A percentile compares a stretch with the other conserved stretches of the same genome.
These are phyloP conservation scores for Agaricus blazei DNA, from an alignment of 768 basidiomycete genomes.

Conservation along the genomic window DNA sequence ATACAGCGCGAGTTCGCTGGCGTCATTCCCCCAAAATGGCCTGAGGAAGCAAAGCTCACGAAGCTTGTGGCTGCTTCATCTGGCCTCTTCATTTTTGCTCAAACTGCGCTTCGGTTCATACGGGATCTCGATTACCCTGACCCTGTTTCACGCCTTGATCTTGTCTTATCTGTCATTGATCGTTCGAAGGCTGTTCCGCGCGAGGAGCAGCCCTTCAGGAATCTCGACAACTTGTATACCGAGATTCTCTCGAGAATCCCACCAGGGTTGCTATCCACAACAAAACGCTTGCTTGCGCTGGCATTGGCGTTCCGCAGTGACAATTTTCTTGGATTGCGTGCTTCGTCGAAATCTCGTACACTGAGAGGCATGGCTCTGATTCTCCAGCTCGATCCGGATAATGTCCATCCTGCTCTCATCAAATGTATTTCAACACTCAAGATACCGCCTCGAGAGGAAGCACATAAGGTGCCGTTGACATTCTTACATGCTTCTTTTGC, in stretches of 20 bases:
- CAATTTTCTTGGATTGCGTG: background rate
- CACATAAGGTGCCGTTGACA: background rate
- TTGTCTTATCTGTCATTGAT: background rate
- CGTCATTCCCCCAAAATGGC: background rate
- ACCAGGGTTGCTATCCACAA: background rate
- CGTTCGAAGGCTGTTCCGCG: too few species aligned
- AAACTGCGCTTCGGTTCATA: background rate
- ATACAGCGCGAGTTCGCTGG: background rate
- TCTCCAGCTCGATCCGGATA: background rate
- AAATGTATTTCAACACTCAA: background rate
- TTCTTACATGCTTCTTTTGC: constrained; percentile 35
- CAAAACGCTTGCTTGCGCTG: background rate
- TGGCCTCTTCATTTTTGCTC: background rate
- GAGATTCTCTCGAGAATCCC: background rate
- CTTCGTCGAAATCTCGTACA: background rate
- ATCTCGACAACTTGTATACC: background rate
- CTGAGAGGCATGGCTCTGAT: background rate
- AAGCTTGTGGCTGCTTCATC: background rate
- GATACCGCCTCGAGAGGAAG: background rate
- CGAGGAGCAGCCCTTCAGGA: background rate
- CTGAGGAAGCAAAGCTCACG: background rate
- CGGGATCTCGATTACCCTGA: background rate
- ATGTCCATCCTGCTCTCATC: background rate
- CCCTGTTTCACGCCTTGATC: background rate
- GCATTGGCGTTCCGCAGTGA: background rate